Base-by-base conservation (phyloP, 345 rosid genomes). In the Melaleuca quinquenervia region DNA sequence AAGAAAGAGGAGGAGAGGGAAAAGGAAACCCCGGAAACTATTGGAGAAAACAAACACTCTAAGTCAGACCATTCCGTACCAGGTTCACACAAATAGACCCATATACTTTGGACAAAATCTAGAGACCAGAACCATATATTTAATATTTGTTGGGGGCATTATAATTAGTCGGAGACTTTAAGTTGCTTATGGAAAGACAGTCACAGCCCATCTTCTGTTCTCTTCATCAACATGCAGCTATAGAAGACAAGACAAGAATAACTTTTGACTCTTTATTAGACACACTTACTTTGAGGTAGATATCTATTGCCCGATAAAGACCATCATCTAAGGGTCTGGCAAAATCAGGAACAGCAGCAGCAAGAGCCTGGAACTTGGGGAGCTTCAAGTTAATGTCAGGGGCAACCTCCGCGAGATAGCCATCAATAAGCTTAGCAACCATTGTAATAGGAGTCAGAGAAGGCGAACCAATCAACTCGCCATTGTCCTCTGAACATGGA, bases 401-500 rank as follows among this genome's bases (percentile, higher is more conserved):
- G 53, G 98, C 98, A 89, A 96, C 98, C 95, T 96, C 98, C 14
- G 98, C 98, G 10, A 96, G 95, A 86, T 95, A 96, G 45, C 98
- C 99, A 75, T 96, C 98, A n/a, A 96, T 94, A 91, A 97, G 93
- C 93, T 97, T 97, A 32, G 99, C 95, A 13, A 95, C 99, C 74
- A 85, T 91, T 24, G 98, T 91, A 90, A 96, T 91, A 54, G 99
- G 99, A 75, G 97, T 94, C 85, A 94, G 84, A 22, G 94, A 94
- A 51, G 98, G 98, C 10, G 99, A 95, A 22, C 97, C 96, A 50
- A 94, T 92, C 87, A 95, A 89, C 85, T 93, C 97, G 20, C 95
- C 88, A 50, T 94, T 95, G 83, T 95, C 98, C 27, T 92, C 92
- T 9, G 95, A 93, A 88, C 96, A 93, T 18, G 99, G 96, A 88